Evolutionary conservation across 306 rosid genomes (phyloP), one percentile per base, ranked within the genome.

Genomic region (Vigna nakashimae): DNA sequence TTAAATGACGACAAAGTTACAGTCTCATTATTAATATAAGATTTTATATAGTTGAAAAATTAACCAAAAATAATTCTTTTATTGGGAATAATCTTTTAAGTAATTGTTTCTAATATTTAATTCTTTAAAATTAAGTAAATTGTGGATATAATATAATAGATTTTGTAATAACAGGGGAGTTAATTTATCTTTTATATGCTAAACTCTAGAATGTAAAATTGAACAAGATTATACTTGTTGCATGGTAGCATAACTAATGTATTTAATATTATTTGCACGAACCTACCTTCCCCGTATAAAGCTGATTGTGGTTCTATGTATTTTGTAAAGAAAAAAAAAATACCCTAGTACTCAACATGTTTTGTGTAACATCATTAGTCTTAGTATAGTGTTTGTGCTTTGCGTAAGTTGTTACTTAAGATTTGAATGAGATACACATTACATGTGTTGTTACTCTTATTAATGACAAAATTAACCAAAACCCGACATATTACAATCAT

Each of bases 371-470:
- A 80, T 67, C 76, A 74, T 56, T 48, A 68, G 24, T 40, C 5
- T 42, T 22, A 36, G 32, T 49, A 55, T 51, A 45, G 36, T 10
- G 22, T 36, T 17, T 36, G 20, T 65, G 16, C 26, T 22, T 80
- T 66, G 80, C 20, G 56, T 56, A 16, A 56, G 60, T 69, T 69
- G 53, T 14, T 43, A 69, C 32, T 73, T 36, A 74, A 66, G 58
- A 81, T 50, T 75, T 52, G 53, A 51, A 43, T 60, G 16, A 59
- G 75, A 51, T 50, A 42, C 13, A n/a, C 12, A 60, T 50, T 69
- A 60, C 85, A 82, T 82, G 81, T 73, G 72, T 75, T 82, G 81
- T 69, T 70, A 69, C n/a, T 20, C 45, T 43, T 15, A 70, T 77
- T 62, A 70, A 76, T 69, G 48, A 82, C 50, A 70, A 53, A 76